phyloP scores from a whole-genome alignment of 2,329 filamentous ascomycete genomes.

The Colletotrichum karsti region DNA sequence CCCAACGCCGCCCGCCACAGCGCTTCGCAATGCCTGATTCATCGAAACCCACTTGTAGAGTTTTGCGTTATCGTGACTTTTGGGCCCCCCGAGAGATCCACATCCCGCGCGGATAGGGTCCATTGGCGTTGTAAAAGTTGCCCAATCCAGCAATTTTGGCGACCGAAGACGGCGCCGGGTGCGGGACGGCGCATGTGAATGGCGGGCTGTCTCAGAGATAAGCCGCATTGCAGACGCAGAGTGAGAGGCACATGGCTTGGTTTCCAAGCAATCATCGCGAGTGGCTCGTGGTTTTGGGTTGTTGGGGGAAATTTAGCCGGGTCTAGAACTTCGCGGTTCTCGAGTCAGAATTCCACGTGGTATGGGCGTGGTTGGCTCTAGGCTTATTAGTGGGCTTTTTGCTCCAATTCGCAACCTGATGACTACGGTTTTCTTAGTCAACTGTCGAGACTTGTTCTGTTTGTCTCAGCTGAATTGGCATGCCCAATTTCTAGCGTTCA shows the following conservation, averaged over 20 bases:
- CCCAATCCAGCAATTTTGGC: not conserved
- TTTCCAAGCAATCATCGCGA: too few relatives aligned
- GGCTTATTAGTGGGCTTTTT: not conserved
- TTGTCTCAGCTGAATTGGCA: too few relatives aligned
- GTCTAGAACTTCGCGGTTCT: not conserved
- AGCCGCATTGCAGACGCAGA: not conserved
- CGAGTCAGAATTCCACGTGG: not conserved
- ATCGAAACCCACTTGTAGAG: constrained; percentile 10
- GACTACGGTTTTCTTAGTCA: too few relatives aligned
- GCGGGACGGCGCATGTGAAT: not conserved
- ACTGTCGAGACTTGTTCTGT: too few relatives aligned
- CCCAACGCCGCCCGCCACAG: not conserved
- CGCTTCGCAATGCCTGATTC: constrained; percentile 11
- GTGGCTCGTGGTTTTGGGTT: too few relatives aligned
- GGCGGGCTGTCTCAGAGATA: not conserved
- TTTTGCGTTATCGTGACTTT: constrained; percentile 6
- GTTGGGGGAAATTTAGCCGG: not conserved
- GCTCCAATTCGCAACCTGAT: too few relatives aligned
- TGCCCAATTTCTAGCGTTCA: too few relatives aligned
- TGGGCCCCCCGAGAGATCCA: not conserved
- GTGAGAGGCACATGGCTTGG: not conserved
- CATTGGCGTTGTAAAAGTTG: not conserved
- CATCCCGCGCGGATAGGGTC: not conserved
- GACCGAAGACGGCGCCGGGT: not conserved
- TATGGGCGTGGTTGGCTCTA: not conserved